A percentile compares a stretch with the other conserved stretches of the same genome.
These are phyloP conservation scores for Phlebopus sp. DNA, from an alignment of 1,284 basidiomycete species.

Conservation along the genomic window DNA sequence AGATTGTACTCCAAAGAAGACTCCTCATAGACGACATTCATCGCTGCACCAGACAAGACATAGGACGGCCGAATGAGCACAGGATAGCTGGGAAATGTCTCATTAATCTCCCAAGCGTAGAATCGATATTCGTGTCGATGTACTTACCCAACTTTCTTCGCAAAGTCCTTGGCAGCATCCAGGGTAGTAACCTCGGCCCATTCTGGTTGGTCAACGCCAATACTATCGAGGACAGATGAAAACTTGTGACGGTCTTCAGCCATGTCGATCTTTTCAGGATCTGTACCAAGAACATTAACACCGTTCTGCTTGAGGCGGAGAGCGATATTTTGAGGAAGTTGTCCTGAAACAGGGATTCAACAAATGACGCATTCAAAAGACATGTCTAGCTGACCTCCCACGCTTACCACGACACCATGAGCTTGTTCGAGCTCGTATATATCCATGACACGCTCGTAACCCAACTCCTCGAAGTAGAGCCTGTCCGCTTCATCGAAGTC, in stretches of 20 bases:
- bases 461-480: constrained; percentile 98
- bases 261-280: constrained; percentile 92
- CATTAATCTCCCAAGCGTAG: constrained; percentile 14
- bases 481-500: constrained; percentile 99
- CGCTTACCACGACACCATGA: constrained; percentile 92
- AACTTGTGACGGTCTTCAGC: constrained; percentile 99
- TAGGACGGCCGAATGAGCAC: constrained; percentile 96
- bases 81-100: constrained; percentile 64
- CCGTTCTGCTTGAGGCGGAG: constrained; percentile 89
- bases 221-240: constrained; percentile 91
- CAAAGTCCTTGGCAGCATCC: constrained; percentile 90
- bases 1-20: constrained; percentile 88
- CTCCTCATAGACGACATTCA: constrained; percentile 98
- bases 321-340: constrained; percentile 98
- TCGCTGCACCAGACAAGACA: constrained; percentile 97
- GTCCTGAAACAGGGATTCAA: constrained; percentile 48
- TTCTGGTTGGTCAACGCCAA: constrained; percentile 96
- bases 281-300: constrained; percentile 94
- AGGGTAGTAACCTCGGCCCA: constrained; percentile 93
- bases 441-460: constrained; percentile 99
- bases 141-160: constrained; percentile 73
- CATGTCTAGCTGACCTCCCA: constrained; percentile 71
- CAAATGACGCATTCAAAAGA: background rate
- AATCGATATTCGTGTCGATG: constrained; percentile 2
- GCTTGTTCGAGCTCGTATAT: constrained; percentile 97